phyloP scores from a whole-genome alignment of 2,329 filamentous ascomycete species.

The Colletotrichum liriopes region DNA sequence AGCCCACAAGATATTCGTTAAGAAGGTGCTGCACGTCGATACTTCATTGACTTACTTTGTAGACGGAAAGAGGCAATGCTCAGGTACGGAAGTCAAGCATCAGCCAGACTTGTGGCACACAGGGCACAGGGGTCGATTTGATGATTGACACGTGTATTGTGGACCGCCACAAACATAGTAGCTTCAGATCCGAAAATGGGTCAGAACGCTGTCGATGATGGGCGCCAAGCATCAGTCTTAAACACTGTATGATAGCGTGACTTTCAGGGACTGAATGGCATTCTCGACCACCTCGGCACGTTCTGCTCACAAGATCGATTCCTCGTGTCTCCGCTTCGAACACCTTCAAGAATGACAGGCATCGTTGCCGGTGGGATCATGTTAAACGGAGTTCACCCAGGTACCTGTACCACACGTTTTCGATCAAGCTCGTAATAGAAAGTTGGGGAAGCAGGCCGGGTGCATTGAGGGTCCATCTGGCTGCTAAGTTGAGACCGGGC shows the following conservation, averaged over 20 bases:
- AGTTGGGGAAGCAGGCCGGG: not conserved
- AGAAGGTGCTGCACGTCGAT: too few species aligned
- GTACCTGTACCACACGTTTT: conserved; percentile 18
- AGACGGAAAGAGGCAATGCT: not conserved
- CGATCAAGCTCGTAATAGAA: not conserved
- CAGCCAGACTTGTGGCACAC: not conserved
- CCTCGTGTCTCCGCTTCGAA: not conserved
- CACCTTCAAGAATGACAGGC: not conserved
- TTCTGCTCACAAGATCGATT: not conserved
- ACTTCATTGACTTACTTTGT: not conserved
- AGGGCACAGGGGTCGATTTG: too few species aligned
- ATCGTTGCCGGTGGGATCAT: not conserved
- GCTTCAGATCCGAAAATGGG: not conserved
- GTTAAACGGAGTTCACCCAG: not conserved
- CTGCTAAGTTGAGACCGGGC: not conserved
- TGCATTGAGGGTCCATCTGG: not conserved
- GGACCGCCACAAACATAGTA: too few species aligned
- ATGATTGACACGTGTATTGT: not conserved
- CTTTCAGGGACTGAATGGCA: not conserved
- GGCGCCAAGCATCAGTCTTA: too few species aligned
- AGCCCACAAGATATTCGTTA: too few species aligned
- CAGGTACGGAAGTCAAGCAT: not conserved
- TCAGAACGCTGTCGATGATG: not conserved
- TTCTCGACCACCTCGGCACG: not conserved
- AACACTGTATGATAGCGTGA: too few species aligned